A percentile compares a stretch with the other conserved stretches of the same genome.
These are phyloP conservation scores for Cyclospora cayetanensis DNA, from an alignment of 169 alveolate genomes.

Conservation along the genomic window DNA sequence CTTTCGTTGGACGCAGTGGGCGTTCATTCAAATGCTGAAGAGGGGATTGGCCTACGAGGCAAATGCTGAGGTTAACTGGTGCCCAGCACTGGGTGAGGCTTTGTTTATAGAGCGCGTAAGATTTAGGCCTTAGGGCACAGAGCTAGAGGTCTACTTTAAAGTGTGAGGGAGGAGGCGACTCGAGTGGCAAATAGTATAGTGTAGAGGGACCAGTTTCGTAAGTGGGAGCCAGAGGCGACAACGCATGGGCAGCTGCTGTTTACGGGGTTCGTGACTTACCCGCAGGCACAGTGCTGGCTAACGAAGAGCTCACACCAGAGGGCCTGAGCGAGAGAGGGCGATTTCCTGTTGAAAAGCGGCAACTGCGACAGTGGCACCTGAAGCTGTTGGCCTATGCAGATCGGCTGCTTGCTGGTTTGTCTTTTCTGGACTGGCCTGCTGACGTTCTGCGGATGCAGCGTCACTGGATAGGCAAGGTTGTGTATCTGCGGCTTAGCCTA, in stretches of 20 bases:
- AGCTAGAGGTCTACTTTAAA: not conserved
- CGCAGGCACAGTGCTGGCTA: slow-evolving; percentile 90
- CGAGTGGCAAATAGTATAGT: not conserved
- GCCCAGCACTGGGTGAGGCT: slow-evolving; percentile 82
- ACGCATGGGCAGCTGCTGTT: not conserved
- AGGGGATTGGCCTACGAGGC: slow-evolving; percentile 87
- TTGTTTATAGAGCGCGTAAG: not conserved
- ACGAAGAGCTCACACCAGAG: slow-evolving; percentile 88
- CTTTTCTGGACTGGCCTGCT: slow-evolving; percentile 87
- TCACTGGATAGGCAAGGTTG: slow-evolving; percentile 90
- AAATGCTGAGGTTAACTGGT: slow-evolving; percentile 88
- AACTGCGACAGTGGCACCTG: slow-evolving; percentile 89
- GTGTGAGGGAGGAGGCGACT: not conserved
- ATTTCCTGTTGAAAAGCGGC: slow-evolving; percentile 84
- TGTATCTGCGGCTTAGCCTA: slow-evolving; percentile 18
- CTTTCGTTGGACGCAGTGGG: slow-evolving; percentile 93
- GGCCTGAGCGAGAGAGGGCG: slow-evolving; percentile 91
- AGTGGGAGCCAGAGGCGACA: not conserved
- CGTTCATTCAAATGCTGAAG: slow-evolving; percentile 83
- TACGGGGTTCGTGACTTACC: not conserved
- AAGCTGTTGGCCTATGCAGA: slow-evolving; percentile 88
- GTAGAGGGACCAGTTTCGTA: not conserved
- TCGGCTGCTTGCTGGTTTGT: slow-evolving; percentile 82
- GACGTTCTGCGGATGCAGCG: slow-evolving; percentile 86
- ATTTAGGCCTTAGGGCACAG: not conserved